Conservation (phyloP, 2,329 filamentous ascomycete genomes). For the Seiridium cupressi region DNA sequence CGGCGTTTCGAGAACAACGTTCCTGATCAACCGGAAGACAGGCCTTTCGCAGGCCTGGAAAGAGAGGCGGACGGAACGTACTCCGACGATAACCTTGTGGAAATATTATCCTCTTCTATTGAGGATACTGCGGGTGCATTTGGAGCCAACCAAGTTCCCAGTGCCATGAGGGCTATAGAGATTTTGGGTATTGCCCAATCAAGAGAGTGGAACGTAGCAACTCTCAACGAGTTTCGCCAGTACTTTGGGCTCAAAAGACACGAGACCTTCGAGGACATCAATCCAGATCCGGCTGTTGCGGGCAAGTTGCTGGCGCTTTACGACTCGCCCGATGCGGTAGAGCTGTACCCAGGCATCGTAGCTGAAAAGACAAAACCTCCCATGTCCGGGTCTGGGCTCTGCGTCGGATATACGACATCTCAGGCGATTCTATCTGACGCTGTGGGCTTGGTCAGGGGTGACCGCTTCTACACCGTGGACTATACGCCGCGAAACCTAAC, state of each 20-base stretch:
- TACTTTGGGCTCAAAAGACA: slow-evolving; percentile 78
- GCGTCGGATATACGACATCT: slow-evolving; percentile 72
- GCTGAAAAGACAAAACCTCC: slow-evolving; percentile 73
- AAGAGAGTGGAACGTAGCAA: slow-evolving; percentile 73
- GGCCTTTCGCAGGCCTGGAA: background rate
- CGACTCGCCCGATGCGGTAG: slow-evolving; percentile 75
- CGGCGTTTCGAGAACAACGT: background rate
- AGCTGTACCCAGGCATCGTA: slow-evolving; percentile 77
- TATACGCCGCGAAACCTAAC: slow-evolving; percentile 73
- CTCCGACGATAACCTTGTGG: slow-evolving; percentile 69
- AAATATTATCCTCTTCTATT: slow-evolving; percentile 64
- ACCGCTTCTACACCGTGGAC: slow-evolving; percentile 77
- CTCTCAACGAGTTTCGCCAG: slow-evolving; percentile 81
- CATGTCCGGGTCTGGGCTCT: slow-evolving; percentile 64
- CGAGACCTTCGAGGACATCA: slow-evolving; percentile 79
- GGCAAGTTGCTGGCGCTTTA: slow-evolving; percentile 66
- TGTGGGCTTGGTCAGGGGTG: slow-evolving; percentile 74
- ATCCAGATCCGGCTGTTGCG: slow-evolving; percentile 70
- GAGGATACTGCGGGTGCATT: slow-evolving; percentile 77
- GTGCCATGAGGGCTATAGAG: slow-evolving; percentile 71
- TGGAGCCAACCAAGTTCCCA: slow-evolving; percentile 71
- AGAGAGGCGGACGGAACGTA: slow-evolving; percentile 38
- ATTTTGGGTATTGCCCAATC: slow-evolving; percentile 78
- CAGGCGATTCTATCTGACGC: slow-evolving; percentile 76
- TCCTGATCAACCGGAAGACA: background rate